Evolutionary conservation across 208 protist species (phyloP).

Genomic region (Crithidia fasciculata): DNA sequence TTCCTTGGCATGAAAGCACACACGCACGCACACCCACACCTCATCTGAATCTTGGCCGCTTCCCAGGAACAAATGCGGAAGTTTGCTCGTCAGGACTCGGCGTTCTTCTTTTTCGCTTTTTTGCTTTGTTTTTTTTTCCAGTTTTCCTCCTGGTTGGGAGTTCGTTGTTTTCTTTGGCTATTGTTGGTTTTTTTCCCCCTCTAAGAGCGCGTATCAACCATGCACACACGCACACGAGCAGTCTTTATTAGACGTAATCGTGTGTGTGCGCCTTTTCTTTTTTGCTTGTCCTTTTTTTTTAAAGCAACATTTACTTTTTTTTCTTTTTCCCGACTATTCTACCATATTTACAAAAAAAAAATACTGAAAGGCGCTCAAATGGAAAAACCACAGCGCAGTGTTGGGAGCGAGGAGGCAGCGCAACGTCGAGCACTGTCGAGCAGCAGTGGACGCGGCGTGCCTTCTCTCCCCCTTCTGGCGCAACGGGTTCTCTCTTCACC

Average conservation of each 20-base stretch:
- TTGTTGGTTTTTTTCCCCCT: slow-evolving; percentile 5
- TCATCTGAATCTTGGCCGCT: no score
- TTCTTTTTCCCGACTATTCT: slow-evolving; percentile 4
- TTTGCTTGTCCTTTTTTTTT: slow-evolving; percentile 1
- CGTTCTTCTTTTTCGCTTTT: slow-evolving; percentile 8
- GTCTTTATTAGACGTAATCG: background rate
- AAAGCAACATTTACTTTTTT: slow-evolving; percentile 20
- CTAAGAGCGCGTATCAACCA: slow-evolving; percentile 2
- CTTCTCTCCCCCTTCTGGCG: no score
- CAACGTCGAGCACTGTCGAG: no score
- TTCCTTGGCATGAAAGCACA: background rate
- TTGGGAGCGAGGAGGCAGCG: no score
- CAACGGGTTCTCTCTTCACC: no score
- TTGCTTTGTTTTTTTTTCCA: background rate
- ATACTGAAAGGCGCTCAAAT: background rate
- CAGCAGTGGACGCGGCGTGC: no score
- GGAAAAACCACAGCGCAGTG: background rate
- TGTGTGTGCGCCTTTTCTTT: background rate
- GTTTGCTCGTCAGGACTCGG: background rate
- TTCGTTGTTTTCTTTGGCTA: no score
- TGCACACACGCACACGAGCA: background rate
- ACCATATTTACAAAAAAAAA: slow-evolving; percentile 3
- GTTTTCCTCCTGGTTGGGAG: no score
- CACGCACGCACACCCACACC: no score
- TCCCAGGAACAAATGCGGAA: background rate